These are phyloP conservation scores for Penicillium italicum DNA, from an alignment of 2,329 filamentous ascomycete species.

Conservation along the genomic window DNA sequence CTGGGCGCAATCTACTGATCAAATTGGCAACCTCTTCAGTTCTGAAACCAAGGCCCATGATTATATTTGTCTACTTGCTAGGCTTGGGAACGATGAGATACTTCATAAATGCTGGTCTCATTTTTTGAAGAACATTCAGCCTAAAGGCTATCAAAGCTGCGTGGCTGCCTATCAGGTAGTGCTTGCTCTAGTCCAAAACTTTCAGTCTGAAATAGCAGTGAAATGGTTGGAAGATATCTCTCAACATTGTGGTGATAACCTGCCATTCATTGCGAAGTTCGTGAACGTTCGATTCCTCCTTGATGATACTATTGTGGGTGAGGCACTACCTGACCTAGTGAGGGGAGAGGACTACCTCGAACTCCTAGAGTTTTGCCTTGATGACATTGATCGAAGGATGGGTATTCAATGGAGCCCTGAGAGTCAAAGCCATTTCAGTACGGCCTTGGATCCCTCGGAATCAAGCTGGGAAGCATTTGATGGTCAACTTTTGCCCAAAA, in stretches of 20 bases:
- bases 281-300: slow-evolving; percentile 21
- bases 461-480: slow-evolving; percentile 15
- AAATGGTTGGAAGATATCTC: slow-evolving; percentile 27
- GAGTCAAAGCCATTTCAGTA: slow-evolving; percentile 16
- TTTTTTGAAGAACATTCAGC: slow-evolving; percentile 10
- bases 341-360: slow-evolving; percentile 19
- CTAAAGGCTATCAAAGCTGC: not conserved
- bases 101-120: slow-evolving; percentile 24
- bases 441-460: slow-evolving; percentile 9
- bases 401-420: slow-evolving; percentile 30
- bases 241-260: slow-evolving; percentile 12
- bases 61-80: slow-evolving; percentile 29
- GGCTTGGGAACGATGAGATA: slow-evolving; percentile 20
- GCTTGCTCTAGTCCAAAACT: slow-evolving; percentile 22
- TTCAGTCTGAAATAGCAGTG: slow-evolving; percentile 23
- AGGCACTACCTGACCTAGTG: slow-evolving; percentile 24
- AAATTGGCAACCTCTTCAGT: not conserved
- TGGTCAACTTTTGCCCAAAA: slow-evolving; percentile 22
- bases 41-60: not conserved
- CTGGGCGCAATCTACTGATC: slow-evolving; percentile 4
- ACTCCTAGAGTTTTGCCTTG: slow-evolving; percentile 27
- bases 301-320: slow-evolving; percentile 18
- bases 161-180: slow-evolving; percentile 27
- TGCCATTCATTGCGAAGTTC: slow-evolving; percentile 28
- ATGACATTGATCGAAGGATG: slow-evolving; percentile 31